phyloP scores from a whole-genome alignment of 805 yeast genomes.

The Priceomyces medius region DNA sequence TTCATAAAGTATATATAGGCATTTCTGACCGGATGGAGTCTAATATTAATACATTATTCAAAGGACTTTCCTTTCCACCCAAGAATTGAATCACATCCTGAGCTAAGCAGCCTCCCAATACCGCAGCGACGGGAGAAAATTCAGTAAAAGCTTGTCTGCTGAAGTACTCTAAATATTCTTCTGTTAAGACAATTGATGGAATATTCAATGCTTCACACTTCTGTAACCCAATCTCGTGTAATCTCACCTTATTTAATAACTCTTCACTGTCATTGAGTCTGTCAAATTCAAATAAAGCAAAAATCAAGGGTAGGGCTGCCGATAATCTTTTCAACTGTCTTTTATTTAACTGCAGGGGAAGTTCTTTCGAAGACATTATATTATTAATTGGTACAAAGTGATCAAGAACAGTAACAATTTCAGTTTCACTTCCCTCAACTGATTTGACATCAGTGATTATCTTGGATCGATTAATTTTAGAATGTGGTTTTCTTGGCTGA shows the following conservation, averaged over 20 bases:
- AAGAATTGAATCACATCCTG: constrained; percentile 87
- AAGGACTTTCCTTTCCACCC: constrained; percentile 73
- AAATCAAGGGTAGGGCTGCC: constrained; percentile 57
- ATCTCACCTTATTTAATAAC: constrained; percentile 21
- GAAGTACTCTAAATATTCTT: constrained; percentile 42
- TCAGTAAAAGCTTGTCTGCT: constrained; percentile 57
- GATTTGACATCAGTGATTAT: constrained; percentile 28
- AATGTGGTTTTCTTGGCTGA: constrained; percentile 38
- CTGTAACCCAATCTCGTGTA: constrained; percentile 26
- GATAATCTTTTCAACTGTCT: constrained; percentile 50
- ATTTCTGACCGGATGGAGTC: constrained; percentile 72
- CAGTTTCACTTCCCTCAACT: constrained; percentile 43
- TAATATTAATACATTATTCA: constrained; percentile 75
- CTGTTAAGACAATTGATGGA: constrained; percentile 46
- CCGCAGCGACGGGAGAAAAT: constrained; percentile 79
- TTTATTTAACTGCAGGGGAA: constrained; percentile 42
- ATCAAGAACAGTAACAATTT: constrained; percentile 38
- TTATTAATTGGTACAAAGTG: constrained; percentile 34
- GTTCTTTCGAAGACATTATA: constrained; percentile 33
- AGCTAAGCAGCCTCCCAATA: constrained; percentile 84
- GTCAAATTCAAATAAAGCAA: constrained; percentile 53
- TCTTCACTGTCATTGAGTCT: constrained; percentile 23
- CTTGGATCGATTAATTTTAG: constrained; percentile 50
- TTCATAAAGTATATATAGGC: constrained; percentile 64
- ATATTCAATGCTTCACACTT: constrained; percentile 33